phyloP scores from a whole-genome alignment of 2,329 filamentous ascomycete species.

The Rhynchosporium graminicola region DNA sequence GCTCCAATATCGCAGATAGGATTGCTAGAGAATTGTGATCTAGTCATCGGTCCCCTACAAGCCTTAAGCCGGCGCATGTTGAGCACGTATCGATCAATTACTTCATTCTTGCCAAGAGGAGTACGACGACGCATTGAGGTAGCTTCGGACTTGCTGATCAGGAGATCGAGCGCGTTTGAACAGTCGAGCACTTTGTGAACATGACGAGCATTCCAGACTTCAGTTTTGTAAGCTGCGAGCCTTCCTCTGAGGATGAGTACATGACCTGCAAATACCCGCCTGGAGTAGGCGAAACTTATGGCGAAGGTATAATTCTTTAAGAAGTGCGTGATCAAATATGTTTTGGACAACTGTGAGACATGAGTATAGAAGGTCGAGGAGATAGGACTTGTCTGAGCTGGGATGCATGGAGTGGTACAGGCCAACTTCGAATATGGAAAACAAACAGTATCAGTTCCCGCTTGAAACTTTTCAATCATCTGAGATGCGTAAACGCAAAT shows the following conservation, averaged over 20 bases:
- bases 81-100: constrained; percentile 7
- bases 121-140: constrained; percentile 11
- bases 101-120: constrained; percentile 13
- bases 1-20: background rate
- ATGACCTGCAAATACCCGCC: constrained; percentile 15
- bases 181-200: constrained; percentile 15
- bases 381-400: constrained; percentile 19
- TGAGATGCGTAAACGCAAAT: too few relatives aligned
- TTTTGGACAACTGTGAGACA: constrained; percentile 20
- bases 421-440: constrained; percentile 17
- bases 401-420: constrained; percentile 7
- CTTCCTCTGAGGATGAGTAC: constrained; percentile 19
- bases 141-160: constrained; percentile 24
- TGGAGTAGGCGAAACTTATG: constrained; percentile 13
- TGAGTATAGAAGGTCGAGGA: constrained; percentile 17
- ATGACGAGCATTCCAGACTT: constrained; percentile 21
- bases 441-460: background rate
- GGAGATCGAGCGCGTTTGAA: constrained; percentile 20
- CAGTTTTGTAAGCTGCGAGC: constrained; percentile 17
- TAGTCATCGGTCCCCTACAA: background rate
- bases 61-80: constrained; percentile 14
- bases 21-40: background rate
- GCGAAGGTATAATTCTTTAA: background rate
- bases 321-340: constrained; percentile 15
- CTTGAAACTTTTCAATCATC: constrained; percentile 10